Evolutionary conservation across 495 filamentous ascomycete genomes (phyloP).

Genomic region (Peziza echinospora): DNA sequence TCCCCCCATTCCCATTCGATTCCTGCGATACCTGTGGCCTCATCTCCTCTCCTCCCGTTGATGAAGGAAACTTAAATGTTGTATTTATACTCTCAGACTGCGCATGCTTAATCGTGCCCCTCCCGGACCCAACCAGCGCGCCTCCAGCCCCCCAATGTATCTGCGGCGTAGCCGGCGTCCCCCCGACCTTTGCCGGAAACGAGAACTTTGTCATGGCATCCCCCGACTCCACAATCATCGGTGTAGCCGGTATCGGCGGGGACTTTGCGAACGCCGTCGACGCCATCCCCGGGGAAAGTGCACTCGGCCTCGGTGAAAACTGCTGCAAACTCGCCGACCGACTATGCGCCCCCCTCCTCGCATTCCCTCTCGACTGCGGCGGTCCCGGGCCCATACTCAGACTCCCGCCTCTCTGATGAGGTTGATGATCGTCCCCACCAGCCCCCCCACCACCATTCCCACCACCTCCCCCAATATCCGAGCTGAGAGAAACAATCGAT

Average conservation of each 20-base stretch:
- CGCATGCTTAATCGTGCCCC: conserved; percentile 11
- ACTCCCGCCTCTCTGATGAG: conserved; percentile 3
- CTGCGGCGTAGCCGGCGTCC: not conserved
- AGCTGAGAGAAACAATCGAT: conserved; percentile 84
- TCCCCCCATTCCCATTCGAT: too few relatives aligned
- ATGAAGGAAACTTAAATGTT: conserved; percentile 15
- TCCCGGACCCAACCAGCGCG: not conserved
- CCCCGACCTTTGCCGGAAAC: not conserved
- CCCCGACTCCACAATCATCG: not conserved
- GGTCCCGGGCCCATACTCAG: conserved; percentile 1
- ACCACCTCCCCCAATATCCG: conserved; percentile 24
- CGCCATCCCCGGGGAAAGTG: not conserved
- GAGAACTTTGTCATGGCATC: not conserved
- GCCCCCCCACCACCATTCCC: conserved; percentile 24
- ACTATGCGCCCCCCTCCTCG: conserved; percentile 43
- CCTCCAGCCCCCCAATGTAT: not conserved
- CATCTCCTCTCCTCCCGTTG: too few relatives aligned
- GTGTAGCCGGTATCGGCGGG: not conserved
- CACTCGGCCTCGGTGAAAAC: conserved; percentile 25
- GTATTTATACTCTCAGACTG: conserved; percentile 12
- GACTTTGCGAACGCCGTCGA: not conserved
- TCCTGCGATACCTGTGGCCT: not conserved
- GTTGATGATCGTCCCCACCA: too few relatives aligned
- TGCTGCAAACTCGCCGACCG: conserved; percentile 73
- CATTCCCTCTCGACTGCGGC: conserved; percentile 23